Evolutionary conservation across 1,284 basidiomycete species (phyloP).

Genomic region (Rugosomyces carneus): DNA sequence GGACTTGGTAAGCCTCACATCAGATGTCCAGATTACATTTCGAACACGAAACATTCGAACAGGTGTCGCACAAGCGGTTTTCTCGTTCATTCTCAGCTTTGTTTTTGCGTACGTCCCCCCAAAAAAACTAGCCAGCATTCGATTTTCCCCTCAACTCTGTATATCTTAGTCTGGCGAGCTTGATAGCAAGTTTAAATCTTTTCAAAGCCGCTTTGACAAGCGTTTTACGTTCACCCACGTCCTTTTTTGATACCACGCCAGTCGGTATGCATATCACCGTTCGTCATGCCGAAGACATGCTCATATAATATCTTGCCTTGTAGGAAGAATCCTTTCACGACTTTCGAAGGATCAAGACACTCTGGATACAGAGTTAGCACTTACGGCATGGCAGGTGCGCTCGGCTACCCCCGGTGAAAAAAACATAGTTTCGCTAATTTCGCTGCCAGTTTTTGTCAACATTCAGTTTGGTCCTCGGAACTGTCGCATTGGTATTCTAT

Average conservation of each 20-base stretch:
- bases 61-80: conserved; percentile 43
- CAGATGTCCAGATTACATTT: background rate
- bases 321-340: conserved; percentile 54
- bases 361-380: conserved; percentile 43
- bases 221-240: conserved; percentile 62
- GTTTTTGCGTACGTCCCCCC: conserved; percentile 40
- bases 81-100: conserved; percentile 49
- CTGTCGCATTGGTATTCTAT: conserved; percentile 55
- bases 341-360: conserved; percentile 61
- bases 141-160: background rate
- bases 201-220: conserved; percentile 51
- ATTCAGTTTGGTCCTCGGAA: conserved; percentile 45
- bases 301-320: background rate
- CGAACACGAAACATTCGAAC: background rate
- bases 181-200: conserved; percentile 54
- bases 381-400: conserved; percentile 33
- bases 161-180: conserved; percentile 43
- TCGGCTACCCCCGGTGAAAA: no score
- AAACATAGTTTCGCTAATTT: no score
- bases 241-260: conserved; percentile 82
- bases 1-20: conserved; percentile 36
- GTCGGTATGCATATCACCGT: conserved; percentile 39
- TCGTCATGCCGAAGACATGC: background rate
- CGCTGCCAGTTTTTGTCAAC: conserved; percentile 42
- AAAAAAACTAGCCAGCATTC: background rate